Evolutionary conservation across 2,329 filamentous ascomycete species (phyloP).

Genomic region (Chlorencoelia australis): DNA sequence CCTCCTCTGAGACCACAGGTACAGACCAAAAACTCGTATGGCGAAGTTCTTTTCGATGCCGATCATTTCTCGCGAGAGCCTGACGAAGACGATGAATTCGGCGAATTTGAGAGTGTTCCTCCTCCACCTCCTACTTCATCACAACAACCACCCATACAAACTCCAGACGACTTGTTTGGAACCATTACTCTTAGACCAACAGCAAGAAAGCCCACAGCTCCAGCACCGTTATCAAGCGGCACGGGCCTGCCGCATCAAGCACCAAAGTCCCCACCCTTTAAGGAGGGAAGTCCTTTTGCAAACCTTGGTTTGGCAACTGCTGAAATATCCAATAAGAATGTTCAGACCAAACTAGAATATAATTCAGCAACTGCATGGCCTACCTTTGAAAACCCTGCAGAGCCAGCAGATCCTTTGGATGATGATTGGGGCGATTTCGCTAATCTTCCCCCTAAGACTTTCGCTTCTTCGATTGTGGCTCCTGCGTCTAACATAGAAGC

Average conservation of each 20-base stretch:
- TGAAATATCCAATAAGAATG: conserved; percentile 26
- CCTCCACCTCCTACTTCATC: conserved; percentile 14
- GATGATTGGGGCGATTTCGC: conserved; percentile 47
- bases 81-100: conserved; percentile 54
- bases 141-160: conserved; percentile 11
- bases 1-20: conserved; percentile 8
- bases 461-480: conserved; percentile 7
- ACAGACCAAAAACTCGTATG: conserved; percentile 10
- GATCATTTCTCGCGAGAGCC: conserved; percentile 26
- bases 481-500: conserved; percentile 7
- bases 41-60: conserved; percentile 28
- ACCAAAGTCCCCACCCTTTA: conserved; percentile 42
- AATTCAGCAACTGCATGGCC: conserved; percentile 26
- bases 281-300: conserved; percentile 43
- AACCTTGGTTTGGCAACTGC: conserved; percentile 37
- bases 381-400: conserved; percentile 13
- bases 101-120: conserved; percentile 53
- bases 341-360: conserved; percentile 25
- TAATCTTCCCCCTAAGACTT: conserved; percentile 28
- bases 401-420: conserved; percentile 27
- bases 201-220: conserved; percentile 27
- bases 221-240: conserved; percentile 24
- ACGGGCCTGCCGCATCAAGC: conserved; percentile 33
- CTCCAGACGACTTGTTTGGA: conserved; percentile 26
- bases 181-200: conserved; percentile 22